These are phyloP conservation scores for Tritrichomonas foetus DNA, from an alignment of 208 protist species.

Conservation along the genomic window DNA sequence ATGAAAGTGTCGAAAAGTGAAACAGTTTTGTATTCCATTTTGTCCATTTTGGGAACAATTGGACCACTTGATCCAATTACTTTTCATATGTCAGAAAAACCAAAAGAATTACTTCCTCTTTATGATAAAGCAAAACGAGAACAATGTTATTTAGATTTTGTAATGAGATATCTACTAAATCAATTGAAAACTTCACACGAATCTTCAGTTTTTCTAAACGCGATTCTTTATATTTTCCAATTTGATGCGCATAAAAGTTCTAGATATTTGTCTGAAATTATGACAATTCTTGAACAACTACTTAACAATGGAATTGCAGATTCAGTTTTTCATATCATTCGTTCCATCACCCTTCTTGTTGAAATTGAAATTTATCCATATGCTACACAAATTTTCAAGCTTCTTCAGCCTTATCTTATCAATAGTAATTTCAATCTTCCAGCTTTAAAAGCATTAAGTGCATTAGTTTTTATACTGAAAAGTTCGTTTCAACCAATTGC, in stretches of 20 bases:
- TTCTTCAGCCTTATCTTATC: neutral
- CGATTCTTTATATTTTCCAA: neutral
- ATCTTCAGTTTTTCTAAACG: neutral
- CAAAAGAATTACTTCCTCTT: neutral
- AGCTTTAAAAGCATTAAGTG: neutral
- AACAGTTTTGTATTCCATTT: neutral
- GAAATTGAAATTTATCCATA: neutral
- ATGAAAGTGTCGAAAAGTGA: too few relatives aligned
- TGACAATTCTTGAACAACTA: neutral
- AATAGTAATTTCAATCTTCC: neutral
- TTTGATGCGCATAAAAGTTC: neutral
- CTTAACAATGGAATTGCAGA: neutral
- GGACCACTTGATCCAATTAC: neutral
- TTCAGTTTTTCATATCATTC: neutral
- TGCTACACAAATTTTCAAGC: neutral
- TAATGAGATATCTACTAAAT: neutral
- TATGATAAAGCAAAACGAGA: neutral
- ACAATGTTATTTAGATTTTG: neutral
- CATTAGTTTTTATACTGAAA: neutral
- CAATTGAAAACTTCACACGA: neutral
- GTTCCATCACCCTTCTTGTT: neutral
- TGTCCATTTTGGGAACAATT: neutral
- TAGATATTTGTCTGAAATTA: neutral
- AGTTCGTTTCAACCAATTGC: neutral
- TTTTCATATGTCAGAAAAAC: neutral